Conservation (phyloP, 805 yeast species). For the Candida koratica region DNA sequence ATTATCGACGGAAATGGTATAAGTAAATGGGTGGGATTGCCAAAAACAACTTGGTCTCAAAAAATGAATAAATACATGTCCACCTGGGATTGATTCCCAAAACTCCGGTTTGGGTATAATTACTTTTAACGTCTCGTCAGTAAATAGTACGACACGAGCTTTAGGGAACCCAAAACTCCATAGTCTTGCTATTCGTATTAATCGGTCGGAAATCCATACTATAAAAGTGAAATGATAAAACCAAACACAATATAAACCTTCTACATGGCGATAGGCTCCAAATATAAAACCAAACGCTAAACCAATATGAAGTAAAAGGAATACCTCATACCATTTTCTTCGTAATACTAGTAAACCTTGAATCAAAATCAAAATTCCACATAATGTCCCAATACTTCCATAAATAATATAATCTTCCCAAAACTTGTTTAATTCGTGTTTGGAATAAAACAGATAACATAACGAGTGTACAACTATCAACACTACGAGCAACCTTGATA, state of each 20-base stretch:
- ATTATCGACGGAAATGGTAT: slow-evolving; percentile 19
- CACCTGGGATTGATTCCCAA: slow-evolving; percentile 59
- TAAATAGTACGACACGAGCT: slow-evolving; percentile 42
- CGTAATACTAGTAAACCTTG: slow-evolving; percentile 47
- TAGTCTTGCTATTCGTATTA: slow-evolving; percentile 53
- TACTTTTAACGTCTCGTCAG: slow-evolving; percentile 47
- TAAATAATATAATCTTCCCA: slow-evolving; percentile 18
- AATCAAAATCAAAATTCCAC: slow-evolving; percentile 40
- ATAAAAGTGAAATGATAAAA: slow-evolving; percentile 51
- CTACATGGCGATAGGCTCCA: slow-evolving; percentile 51
- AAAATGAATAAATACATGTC: slow-evolving; percentile 56
- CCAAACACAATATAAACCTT: slow-evolving; percentile 32
- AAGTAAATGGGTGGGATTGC: slow-evolving; percentile 70
- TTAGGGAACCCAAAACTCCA: slow-evolving; percentile 56
- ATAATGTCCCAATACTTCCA: slow-evolving; percentile 27
- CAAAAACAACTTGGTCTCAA: slow-evolving; percentile 45
- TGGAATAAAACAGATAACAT: slow-evolving; percentile 15
- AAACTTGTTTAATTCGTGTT: slow-evolving; percentile 19
- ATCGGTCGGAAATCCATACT: slow-evolving; percentile 69
- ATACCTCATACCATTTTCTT: slow-evolving; percentile 47
- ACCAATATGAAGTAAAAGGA: slow-evolving; percentile 54
- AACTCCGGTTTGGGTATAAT: slow-evolving; percentile 47
- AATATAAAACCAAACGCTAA: slow-evolving; percentile 46
- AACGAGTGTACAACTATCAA: slow-evolving; percentile 28
- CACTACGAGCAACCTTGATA: slow-evolving; percentile 21